A percentile compares a stretch with the other conserved stretches of the same genome.
These are phyloP conservation scores for Pseudevernia furfuracea DNA, from an alignment of 495 filamentous ascomycete species.

Conservation along the genomic window DNA sequence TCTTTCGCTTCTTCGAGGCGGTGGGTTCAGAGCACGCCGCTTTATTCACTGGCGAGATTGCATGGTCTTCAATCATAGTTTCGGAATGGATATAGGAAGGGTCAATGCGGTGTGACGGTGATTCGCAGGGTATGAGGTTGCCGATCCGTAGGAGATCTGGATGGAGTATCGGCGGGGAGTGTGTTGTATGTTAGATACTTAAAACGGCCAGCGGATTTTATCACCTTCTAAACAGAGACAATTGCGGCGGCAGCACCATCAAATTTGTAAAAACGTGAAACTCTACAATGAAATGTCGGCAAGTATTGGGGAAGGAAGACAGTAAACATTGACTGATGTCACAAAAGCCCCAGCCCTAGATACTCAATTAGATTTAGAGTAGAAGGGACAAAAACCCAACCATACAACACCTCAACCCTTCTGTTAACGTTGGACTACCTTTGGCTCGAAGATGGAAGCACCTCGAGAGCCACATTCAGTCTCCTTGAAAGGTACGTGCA, in stretches of 20 bases:
- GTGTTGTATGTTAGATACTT: not conserved
- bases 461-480: constrained; percentile 71
- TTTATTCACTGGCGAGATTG: not conserved
- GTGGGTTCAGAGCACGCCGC: not conserved
- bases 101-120: not conserved
- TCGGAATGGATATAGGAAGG: not conserved
- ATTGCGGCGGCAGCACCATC: not conserved
- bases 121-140: not conserved
- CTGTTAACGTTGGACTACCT: not conserved
- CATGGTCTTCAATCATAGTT: not conserved
- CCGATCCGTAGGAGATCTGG: not conserved
- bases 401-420: not conserved
- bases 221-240: not conserved
- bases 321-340: not conserved
- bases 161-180: not conserved
- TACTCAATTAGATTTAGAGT: not conserved
- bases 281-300: not conserved
- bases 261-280: not conserved
- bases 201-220: not conserved
- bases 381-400: too few species aligned
- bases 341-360: not conserved
- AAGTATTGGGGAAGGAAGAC: not conserved
- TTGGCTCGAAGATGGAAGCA: constrained; percentile 6
- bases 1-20: constrained; percentile 16
- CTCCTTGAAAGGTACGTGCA: constrained; percentile 66